phyloP scores from a whole-genome alignment of 257 asterid species.

The Ilex aquifolium region DNA sequence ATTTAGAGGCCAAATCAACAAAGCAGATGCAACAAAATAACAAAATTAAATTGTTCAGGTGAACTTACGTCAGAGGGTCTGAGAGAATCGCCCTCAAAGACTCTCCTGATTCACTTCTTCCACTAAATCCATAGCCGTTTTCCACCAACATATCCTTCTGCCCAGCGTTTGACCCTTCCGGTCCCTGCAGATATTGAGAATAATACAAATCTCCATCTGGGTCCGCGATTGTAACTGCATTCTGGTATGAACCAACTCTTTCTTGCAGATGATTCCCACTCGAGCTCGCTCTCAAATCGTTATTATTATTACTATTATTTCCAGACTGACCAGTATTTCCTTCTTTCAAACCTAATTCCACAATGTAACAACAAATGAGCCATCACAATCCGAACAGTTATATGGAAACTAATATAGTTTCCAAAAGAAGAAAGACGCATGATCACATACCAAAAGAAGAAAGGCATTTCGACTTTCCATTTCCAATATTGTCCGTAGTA shows the following conservation, averaged over 20 bases:
- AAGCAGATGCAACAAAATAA: not conserved
- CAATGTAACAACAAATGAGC: not conserved
- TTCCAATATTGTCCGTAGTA: not conserved
- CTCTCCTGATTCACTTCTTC: conserved; percentile 74
- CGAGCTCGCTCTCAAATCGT: conserved; percentile 2
- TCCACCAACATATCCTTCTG: conserved; percentile 47
- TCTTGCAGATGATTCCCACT: not conserved
- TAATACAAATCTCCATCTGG: conserved; percentile 46
- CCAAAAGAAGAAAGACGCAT: not conserved
- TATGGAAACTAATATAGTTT: not conserved
- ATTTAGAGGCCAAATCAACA: too few relatives aligned
- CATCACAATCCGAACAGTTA: conserved; percentile 5
- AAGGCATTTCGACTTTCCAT: conserved; percentile 36
- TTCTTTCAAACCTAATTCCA: conserved; percentile 42
- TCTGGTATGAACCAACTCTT: conserved; percentile 4
- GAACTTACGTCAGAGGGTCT: conserved; percentile 80
- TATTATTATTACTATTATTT: conserved; percentile 27
- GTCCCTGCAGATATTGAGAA: conserved; percentile 45
- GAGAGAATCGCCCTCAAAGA: conserved; percentile 69
- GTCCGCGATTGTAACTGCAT: conserved; percentile 30
- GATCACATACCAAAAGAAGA: conserved; percentile 46
- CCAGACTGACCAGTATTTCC: conserved; percentile 33
- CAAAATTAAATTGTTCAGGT: conserved; percentile 5
- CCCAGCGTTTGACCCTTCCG: conserved; percentile 49
- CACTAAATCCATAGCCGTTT: conserved; percentile 67